These are phyloP conservation scores for Clavaria fumosa DNA, from an alignment of 768 basidiomycete genomes.

Conservation along the genomic window DNA sequence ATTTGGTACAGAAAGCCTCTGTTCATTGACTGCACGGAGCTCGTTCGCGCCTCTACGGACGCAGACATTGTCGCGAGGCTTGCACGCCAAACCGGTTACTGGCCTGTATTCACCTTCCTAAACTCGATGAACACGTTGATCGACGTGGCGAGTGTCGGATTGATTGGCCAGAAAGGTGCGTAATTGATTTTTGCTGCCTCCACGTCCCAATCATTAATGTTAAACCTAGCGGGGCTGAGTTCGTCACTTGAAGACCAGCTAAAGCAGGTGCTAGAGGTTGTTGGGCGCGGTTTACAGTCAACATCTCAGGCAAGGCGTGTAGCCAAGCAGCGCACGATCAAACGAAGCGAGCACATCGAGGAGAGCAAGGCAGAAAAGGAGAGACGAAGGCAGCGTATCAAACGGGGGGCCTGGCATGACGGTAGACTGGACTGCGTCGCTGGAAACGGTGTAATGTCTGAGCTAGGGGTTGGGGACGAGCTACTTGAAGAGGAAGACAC, in stretches of 20 bases:
- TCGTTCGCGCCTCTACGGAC: conserved; percentile 59
- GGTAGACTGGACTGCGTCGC: conserved; percentile 72
- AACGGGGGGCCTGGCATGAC: conserved; percentile 68
- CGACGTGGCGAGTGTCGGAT: conserved; percentile 80
- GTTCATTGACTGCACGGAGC: conserved; percentile 68
- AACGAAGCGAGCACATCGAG: conserved; percentile 23
- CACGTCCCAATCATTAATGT: neutral
- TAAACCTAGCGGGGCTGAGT: conserved; percentile 59
- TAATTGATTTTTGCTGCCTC: neutral
- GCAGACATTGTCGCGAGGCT: conserved; percentile 48
- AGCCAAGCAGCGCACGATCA: conserved; percentile 24
- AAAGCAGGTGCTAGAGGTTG: conserved; percentile 70
- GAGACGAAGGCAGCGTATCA: conserved; percentile 31
- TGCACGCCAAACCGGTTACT: conserved; percentile 76
- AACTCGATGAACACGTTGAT: conserved; percentile 70
- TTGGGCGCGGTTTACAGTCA: conserved; percentile 51
- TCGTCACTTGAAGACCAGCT: conserved; percentile 70
- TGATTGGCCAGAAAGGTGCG: conserved; percentile 90
- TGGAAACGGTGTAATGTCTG: conserved; percentile 76
- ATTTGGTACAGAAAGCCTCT: conserved; percentile 51
- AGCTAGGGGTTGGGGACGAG: conserved; percentile 77
- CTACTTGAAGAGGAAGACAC: conserved; percentile 19
- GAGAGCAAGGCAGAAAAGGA: conserved; percentile 25
- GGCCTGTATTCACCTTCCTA: conserved; percentile 77
- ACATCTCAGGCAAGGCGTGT: conserved; percentile 38